Base-by-base conservation (phyloP, 169 alveolate species). In the Plasmodium sp. region DNA sequence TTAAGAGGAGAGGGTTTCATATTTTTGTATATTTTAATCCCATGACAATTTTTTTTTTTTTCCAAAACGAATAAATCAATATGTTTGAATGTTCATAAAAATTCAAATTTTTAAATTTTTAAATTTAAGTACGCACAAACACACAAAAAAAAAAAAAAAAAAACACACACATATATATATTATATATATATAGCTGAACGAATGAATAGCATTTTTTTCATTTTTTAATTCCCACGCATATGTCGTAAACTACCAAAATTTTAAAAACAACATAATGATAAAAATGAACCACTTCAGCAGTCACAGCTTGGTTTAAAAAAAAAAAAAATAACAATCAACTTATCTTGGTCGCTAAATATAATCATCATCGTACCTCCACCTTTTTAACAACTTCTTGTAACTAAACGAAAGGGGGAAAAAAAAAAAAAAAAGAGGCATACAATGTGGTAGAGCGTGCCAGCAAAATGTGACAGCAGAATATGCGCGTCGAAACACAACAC, bases 331-430 rank as follows among this genome's bases (percentile, higher is more conserved):
- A 41, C 16, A 81, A 81, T 22, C 41, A 81, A 81, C 48, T 36
- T 33, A 33, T 71, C 33, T 71, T 48, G 7, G 45, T 67, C 22
- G 9, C 83, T 85, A 91, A 33, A 91, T 71, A 71, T 91, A 91
- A 18, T 34, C 95, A 91, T 91, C 95, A 72, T 91, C 95, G 74
- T 91, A 91, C 39, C 95, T 91, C 95, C 95, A 91, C 54, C 95
- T 91, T 81, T 72, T 91, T 82, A 91, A 77, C 74, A 91, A 71
- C 62, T 91, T 91, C 22, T 41, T 82, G 80, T 91, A 91, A 82
- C 95, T 91, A 67, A 71, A 36, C 33, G 39, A 81, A 91, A 80
- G 72, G n/a, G n/a, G 31, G 9, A 83, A 51, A 27, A 10, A 45
- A 56, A 82, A 22, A 67, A 48, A 31, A 56, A 10, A 45, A 31